Evolutionary conservation across 345 rosid species (phyloP), one percentile per base, ranked within the genome.

Genomic region (Bretschneidera sinensis): DNA sequence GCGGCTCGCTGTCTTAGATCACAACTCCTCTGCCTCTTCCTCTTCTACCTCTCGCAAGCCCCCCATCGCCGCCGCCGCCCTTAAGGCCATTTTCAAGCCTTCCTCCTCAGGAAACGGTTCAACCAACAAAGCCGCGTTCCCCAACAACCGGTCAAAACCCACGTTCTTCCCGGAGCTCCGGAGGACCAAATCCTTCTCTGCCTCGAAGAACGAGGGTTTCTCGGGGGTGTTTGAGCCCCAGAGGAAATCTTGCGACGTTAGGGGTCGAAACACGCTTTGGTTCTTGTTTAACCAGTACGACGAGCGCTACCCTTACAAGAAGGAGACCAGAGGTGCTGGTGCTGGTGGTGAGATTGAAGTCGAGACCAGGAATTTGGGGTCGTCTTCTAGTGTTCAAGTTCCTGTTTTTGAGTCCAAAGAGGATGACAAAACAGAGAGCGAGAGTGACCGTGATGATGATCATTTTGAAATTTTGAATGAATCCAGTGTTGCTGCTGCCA

Each of bases 181-280:
- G 66, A 83, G 97, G 31, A 81, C 92, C 17, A 83, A 91, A 75
- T 95, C 99, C 9, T 95, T 91, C 64, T 88, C 99, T 2, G 97
- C 96, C 6, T 81, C 94, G 7, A 95, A 86, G 69, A 91, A 91
- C 89, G 96, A 88, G 75, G 89, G 84, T 6, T 82, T 88, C 53
- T 76, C 89, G n/a, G 85, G 86, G 43, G 81, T 79, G 24, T 86
- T 81, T 57, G 99, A 95, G 87, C 96, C 99, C 0, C 99, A 95
- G 86, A 81, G 99, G 58, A 86, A 78, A 64, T 95, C 97, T 20
- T 95, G 99, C 59, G 99, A 95, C 91, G 96, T 95, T 62, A 75
- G 85, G 76, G 99, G 55, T 23, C 81, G 97, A 23, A 85, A 65
- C 71, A 91, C 97, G 34, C 95, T 91, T 18, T 88, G 85, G 80